Percentiles rank a stretch among this genome's conserved stretches.
Conservation (phyloP, 2,329 filamentous ascomycete species). For the Xylariaceae sp. region DNA sequence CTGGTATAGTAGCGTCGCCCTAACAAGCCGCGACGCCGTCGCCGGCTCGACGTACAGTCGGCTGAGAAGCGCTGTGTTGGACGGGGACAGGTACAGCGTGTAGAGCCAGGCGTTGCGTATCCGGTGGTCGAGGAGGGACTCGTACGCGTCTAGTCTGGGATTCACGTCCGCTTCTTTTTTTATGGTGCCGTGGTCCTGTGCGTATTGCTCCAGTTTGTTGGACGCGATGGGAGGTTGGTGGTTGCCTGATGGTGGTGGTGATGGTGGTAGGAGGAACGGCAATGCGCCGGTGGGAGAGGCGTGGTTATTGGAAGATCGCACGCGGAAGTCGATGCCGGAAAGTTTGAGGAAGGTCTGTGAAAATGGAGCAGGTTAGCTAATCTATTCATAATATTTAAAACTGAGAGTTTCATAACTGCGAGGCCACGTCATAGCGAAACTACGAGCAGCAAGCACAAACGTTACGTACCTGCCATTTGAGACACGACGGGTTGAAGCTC, state of each 20-base stretch:
- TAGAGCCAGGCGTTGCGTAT: constrained; percentile 88
- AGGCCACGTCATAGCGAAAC: not conserved
- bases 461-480: constrained; percentile 84
- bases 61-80: constrained; percentile 63
- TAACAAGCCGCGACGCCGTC: constrained; percentile 56
- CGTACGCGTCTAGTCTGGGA: constrained; percentile 72
- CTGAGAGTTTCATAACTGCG: too few species aligned
- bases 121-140: constrained; percentile 67
- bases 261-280: constrained; percentile 70
- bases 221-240: constrained; percentile 48
- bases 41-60: constrained; percentile 66
- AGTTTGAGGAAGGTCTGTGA: constrained; percentile 76
- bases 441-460: too few species aligned
- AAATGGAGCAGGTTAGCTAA: not conserved
- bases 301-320: constrained; percentile 79
- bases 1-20: constrained; percentile 55
- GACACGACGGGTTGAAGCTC: constrained; percentile 85
- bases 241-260: constrained; percentile 29
- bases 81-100: constrained; percentile 68
- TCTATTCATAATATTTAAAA: too few species aligned
- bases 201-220: constrained; percentile 65
- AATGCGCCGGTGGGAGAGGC: constrained; percentile 84
- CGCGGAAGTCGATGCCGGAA: constrained; percentile 59
- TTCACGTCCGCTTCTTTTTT: constrained; percentile 47
- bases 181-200: constrained; percentile 42